These are phyloP conservation scores for Exophiala dermatitidis DNA, from an alignment of 2,329 filamentous ascomycete species.

Conservation along the genomic window DNA sequence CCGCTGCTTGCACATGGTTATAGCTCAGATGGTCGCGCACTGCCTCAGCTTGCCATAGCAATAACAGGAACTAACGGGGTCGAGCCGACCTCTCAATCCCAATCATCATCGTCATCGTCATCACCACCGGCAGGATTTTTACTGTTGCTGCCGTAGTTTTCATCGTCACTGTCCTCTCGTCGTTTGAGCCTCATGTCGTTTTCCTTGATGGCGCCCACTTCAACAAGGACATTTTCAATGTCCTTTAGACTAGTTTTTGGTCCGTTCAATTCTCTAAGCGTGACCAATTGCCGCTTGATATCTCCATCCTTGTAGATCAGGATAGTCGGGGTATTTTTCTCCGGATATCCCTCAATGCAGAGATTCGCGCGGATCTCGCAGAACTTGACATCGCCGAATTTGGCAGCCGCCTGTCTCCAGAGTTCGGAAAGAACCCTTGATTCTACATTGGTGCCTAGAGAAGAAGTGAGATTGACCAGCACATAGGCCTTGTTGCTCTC, in stretches of 20 bases:
- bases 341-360: constrained; percentile 94
- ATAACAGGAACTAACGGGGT: too few species aligned
- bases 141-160: constrained; percentile 44
- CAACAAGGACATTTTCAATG: constrained; percentile 72
- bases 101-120: constrained; percentile 49
- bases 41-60: too few species aligned
- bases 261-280: constrained; percentile 70
- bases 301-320: constrained; percentile 87
- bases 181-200: constrained; percentile 67
- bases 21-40: too few species aligned
- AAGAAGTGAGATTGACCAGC: constrained; percentile 74
- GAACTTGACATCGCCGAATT: constrained; percentile 94
- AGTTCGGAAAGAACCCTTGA: constrained; percentile 75
- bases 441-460: constrained; percentile 72
- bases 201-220: constrained; percentile 69
- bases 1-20: too few species aligned
- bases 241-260: constrained; percentile 63
- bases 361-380: constrained; percentile 88
- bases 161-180: constrained; percentile 53
- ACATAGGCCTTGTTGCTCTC: constrained; percentile 63
- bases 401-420: constrained; percentile 74
- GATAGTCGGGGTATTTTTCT: constrained; percentile 89
- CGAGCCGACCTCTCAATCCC: constrained; percentile 43
- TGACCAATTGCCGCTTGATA: constrained; percentile 88
- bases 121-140: constrained; percentile 32